These are phyloP conservation scores for Sphaerostilbella broomeana DNA, from an alignment of 2,329 filamentous ascomycete species.

Conservation along the genomic window DNA sequence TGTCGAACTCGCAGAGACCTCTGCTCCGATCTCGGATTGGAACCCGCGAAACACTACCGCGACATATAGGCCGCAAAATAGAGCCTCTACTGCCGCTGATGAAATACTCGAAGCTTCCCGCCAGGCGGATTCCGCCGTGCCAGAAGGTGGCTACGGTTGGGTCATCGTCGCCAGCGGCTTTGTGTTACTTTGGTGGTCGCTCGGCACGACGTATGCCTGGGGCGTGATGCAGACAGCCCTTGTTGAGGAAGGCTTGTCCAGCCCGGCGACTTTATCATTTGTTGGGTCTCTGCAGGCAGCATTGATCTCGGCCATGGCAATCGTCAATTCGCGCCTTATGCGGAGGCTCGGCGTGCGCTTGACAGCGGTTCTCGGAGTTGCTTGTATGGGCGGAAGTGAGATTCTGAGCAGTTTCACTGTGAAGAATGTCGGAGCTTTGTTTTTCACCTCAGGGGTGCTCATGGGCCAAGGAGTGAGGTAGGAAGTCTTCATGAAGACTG, in stretches of 20 bases:
- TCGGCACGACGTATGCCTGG: constrained; percentile 52
- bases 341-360: constrained; percentile 39
- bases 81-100: neutral
- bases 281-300: constrained; percentile 48
- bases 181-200: constrained; percentile 37
- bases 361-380: constrained; percentile 41
- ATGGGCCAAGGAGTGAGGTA: constrained; percentile 24
- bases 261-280: constrained; percentile 49
- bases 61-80: neutral
- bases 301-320: constrained; percentile 42
- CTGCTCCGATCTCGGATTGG: neutral
- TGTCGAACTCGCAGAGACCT: constrained; percentile 4
- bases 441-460: constrained; percentile 19
- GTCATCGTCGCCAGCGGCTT: constrained; percentile 21
- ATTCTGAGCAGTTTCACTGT: constrained; percentile 27
- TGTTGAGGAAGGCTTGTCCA: constrained; percentile 39
- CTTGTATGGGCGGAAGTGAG: constrained; percentile 42
- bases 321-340: constrained; percentile 45
- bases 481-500: too few relatives aligned
- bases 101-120: constrained; percentile 9
- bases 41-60: neutral
- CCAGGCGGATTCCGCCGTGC: constrained; percentile 10
- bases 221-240: constrained; percentile 54
- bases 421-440: constrained; percentile 23
- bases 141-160: constrained; percentile 25